Evolutionary conservation across 2,329 filamentous ascomycete genomes (phyloP).

Genomic region (Diplodia scrobiculata): DNA sequence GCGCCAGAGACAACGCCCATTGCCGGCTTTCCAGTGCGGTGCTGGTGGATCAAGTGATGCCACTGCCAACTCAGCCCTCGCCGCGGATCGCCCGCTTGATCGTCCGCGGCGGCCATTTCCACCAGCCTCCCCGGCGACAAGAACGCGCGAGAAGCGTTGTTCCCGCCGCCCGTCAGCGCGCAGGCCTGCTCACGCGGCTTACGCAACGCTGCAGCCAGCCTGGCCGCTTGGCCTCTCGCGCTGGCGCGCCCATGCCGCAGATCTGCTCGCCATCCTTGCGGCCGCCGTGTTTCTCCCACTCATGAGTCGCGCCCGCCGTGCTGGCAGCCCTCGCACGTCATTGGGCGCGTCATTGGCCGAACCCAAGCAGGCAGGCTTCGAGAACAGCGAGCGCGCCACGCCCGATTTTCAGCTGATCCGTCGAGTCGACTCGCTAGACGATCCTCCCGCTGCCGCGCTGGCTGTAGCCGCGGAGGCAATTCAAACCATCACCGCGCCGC

Average conservation of each 20-base stretch:
- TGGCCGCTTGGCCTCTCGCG: neutral
- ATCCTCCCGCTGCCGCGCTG: conserved; percentile 24
- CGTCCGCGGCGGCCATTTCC: conserved; percentile 2
- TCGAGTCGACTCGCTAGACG: conserved; percentile 22
- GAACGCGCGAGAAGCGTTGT: neutral
- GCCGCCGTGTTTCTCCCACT: conserved; percentile 18
- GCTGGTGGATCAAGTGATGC: neutral
- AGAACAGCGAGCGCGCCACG: conserved; percentile 17
- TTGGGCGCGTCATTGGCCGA: conserved; percentile 21
- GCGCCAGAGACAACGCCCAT: neutral
- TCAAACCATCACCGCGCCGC: neutral
- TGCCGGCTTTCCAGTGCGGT: neutral
- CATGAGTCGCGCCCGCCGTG: conserved; percentile 6
- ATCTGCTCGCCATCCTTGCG: conserved; percentile 13
- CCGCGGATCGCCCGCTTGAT: conserved; percentile 8
- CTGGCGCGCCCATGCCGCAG: conserved; percentile 13
- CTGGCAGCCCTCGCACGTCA: conserved; percentile 16
- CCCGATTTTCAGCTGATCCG: conserved; percentile 23
- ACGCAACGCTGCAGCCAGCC: conserved; percentile 6
- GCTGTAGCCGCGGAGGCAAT: conserved; percentile 15
- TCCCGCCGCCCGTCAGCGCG: neutral
- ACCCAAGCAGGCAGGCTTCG: conserved; percentile 24
- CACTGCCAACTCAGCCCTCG: neutral
- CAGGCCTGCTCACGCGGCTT: neutral
- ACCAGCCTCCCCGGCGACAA: neutral